Conservation (phyloP, 2,329 filamentous ascomycete genomes). For the Curvularia eragrostidis region DNA sequence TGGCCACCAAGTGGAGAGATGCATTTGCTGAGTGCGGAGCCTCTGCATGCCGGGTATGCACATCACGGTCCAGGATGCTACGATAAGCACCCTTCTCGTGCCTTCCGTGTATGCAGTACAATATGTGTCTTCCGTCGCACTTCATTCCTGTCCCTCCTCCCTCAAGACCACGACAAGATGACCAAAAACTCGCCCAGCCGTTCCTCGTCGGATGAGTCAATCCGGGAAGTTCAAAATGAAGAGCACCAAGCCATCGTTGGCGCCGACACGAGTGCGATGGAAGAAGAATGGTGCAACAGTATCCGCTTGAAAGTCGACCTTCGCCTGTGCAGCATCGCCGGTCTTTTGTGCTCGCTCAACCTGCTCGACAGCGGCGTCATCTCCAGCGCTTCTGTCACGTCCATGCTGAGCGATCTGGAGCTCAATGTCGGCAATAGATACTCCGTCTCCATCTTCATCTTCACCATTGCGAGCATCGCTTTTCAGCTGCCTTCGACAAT, state of each 20-base stretch:
- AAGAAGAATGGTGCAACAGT: conserved; percentile 51
- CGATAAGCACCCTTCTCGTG: conserved; percentile 24
- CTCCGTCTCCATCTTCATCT: conserved; percentile 75
- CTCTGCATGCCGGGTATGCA: conserved; percentile 16
- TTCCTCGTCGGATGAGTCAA: conserved; percentile 19
- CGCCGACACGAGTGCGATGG: conserved; percentile 15
- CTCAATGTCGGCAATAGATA: conserved; percentile 69
- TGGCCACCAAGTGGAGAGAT: conserved; percentile 13
- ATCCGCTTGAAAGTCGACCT: conserved; percentile 70
- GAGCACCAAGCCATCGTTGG: conserved; percentile 13
- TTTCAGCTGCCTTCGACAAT: conserved; percentile 74
- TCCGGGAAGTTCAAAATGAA: conserved; percentile 25
- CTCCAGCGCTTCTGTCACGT: conserved; percentile 72
- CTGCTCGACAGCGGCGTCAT: conserved; percentile 74
- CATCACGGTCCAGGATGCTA: conserved; percentile 12
- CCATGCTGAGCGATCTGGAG: conserved; percentile 68
- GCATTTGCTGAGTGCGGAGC: conserved; percentile 16
- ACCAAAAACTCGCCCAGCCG: conserved; percentile 25
- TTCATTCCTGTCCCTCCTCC: conserved; percentile 1
- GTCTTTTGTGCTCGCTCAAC: conserved; percentile 73
- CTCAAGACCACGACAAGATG: conserved; percentile 17
- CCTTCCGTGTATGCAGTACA: conserved; percentile 13
- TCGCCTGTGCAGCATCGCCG: conserved; percentile 72
- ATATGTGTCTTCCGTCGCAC: conserved; percentile 9
- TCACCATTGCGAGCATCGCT: conserved; percentile 70